phyloP scores from a whole-genome alignment of 2,329 filamentous ascomycete species.

The Penicillium rolfsii region DNA sequence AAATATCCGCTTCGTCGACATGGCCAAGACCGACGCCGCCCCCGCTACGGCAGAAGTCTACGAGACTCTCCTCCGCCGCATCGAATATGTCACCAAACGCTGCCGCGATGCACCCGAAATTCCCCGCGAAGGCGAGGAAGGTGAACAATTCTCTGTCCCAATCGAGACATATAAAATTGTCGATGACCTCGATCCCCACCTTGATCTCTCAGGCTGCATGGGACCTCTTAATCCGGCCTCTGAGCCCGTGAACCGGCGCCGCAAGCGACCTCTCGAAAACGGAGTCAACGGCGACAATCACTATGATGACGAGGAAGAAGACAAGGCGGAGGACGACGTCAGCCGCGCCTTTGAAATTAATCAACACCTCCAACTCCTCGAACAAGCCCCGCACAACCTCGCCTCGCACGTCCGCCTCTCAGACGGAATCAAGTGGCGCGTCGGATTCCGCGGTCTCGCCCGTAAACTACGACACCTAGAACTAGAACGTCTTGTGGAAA shows the following conservation, averaged over 20 bases:
- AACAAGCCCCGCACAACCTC: constrained; percentile 46
- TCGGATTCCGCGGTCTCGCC: constrained; percentile 78
- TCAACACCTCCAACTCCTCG: constrained; percentile 55
- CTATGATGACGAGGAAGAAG: constrained; percentile 41
- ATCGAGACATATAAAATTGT: constrained; percentile 41
- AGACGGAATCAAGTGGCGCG: constrained; percentile 74
- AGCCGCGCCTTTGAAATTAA: constrained; percentile 42
- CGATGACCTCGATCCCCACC: constrained; percentile 41
- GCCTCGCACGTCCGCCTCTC: constrained; percentile 41
- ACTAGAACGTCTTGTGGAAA: constrained; percentile 78
- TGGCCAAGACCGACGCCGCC: constrained; percentile 72
- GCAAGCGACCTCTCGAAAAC: constrained; percentile 40
- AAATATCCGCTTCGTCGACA: constrained; percentile 73
- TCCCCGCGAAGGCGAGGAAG: constrained; percentile 47
- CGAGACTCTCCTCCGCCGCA: constrained; percentile 67
- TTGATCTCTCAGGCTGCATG: constrained; percentile 44
- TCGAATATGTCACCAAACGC: constrained; percentile 69
- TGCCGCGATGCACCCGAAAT: constrained; percentile 59
- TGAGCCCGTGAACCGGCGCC: constrained; percentile 29
- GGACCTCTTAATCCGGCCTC: constrained; percentile 37
- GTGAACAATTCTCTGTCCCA: constrained; percentile 42
- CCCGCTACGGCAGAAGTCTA: constrained; percentile 78
- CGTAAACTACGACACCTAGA: constrained; percentile 73
- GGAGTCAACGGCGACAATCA: constrained; percentile 52
- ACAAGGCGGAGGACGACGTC: constrained; percentile 41